A percentile compares a stretch with the other conserved stretches of the same genome.
Evolutionary conservation across 1,139 yeast genomes (phyloP).

Genomic region (Casaregolazyma suthepensis): DNA sequence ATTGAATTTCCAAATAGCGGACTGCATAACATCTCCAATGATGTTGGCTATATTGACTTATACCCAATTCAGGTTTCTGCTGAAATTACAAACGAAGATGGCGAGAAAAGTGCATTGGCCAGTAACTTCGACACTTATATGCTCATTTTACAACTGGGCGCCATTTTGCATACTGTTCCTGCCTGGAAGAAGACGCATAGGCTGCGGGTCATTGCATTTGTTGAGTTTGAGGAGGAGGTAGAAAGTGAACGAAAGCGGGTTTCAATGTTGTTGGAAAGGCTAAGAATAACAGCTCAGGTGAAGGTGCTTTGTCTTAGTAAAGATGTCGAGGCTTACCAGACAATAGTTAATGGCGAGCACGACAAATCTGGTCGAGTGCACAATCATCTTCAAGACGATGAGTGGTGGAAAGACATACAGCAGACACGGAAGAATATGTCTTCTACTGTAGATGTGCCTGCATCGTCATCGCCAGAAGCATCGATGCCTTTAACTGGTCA

Average conservation of each 20-base stretch:
- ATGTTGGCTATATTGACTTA: constrained; percentile 63
- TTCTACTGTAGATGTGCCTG: background rate
- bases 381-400: constrained; percentile 38
- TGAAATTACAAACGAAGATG: constrained; percentile 56
- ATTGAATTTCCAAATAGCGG: constrained; percentile 48
- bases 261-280: constrained; percentile 54
- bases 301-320: constrained; percentile 61
- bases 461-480: background rate
- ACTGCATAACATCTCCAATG: constrained; percentile 20
- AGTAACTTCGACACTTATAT: constrained; percentile 95
- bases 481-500: constrained; percentile 6
- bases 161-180: constrained; percentile 85
- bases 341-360: constrained; percentile 61
- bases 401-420: constrained; percentile 64
- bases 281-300: constrained; percentile 77
- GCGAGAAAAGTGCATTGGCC: constrained; percentile 61
- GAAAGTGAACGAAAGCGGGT: constrained; percentile 63
- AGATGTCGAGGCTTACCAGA: constrained; percentile 64
- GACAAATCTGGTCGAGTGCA: constrained; percentile 30
- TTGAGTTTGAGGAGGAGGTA: constrained; percentile 66
- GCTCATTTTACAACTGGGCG: constrained; percentile 84
- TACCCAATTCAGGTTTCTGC: constrained; percentile 98
- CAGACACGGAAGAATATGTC: constrained; percentile 40
- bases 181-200: constrained; percentile 77
- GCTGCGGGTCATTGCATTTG: constrained; percentile 81